Conservation (phyloP, 768 basidiomycete species). For the Auriscalpium microsporum region DNA sequence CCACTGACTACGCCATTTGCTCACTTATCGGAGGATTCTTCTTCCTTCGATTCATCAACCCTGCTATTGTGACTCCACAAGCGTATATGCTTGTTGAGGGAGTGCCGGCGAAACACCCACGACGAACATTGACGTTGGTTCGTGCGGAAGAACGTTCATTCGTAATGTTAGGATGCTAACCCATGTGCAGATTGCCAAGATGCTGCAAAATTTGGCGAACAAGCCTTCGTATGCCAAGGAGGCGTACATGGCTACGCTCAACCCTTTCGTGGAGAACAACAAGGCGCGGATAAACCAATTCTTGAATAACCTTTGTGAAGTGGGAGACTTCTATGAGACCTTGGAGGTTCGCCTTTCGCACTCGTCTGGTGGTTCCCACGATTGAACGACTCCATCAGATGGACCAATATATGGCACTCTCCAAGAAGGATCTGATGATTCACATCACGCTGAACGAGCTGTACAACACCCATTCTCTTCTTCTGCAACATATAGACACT, state of each 20-base stretch:
- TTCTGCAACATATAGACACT: conserved; percentile 90
- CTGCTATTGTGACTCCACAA: conserved; percentile 97
- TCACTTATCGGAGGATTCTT: conserved; percentile 99
- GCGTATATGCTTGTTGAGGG: conserved; percentile 99
- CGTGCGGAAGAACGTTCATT: conserved; percentile 8
- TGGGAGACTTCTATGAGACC: conserved; percentile 98
- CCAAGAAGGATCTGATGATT: conserved; percentile 97
- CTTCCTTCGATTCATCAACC: conserved; percentile 99
- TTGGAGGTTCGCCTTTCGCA: conserved; percentile 60
- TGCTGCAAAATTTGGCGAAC: conserved; percentile 98
- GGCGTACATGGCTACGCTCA: conserved; percentile 96
- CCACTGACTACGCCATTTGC: conserved; percentile 96
- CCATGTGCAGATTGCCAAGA: conserved; percentile 82
- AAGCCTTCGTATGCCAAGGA: conserved; percentile 98
- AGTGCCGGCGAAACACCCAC: conserved; percentile 94
- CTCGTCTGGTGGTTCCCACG: background rate
- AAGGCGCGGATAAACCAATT: conserved; percentile 97
- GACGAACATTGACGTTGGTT: conserved; percentile 88
- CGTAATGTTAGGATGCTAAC: background rate
- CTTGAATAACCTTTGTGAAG: conserved; percentile 93
- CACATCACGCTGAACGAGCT: conserved; percentile 98
- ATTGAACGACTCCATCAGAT: conserved; percentile 45
- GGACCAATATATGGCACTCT: conserved; percentile 99
- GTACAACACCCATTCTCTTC: conserved; percentile 96
- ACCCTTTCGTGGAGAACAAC: conserved; percentile 98